Base-by-base conservation (phyloP, 176 grass and related monocot genomes). In the Phoenix dactylifera region DNA sequence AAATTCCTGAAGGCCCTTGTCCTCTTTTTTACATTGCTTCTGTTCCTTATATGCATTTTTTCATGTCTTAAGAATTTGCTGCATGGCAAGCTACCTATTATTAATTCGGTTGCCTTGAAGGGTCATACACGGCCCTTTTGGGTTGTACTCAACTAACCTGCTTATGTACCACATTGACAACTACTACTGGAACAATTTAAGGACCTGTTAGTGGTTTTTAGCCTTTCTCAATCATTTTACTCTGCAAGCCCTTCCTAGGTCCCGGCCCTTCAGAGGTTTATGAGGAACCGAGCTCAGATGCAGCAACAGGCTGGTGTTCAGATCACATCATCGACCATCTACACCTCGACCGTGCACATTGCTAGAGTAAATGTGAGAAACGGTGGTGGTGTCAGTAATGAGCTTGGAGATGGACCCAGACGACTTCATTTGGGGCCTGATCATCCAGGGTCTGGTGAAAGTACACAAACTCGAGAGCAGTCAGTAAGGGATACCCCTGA, bases 241-340 rank as follows among this genome's bases (percentile, higher is more conserved):
- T 62, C 10, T 44, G 7, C 23, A 7, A 24, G 23, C 51, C 56
- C 68, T 22, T 71, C 56, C 68, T 79, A 98, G 93, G 93, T 98
- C 26, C 93, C 93, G 76, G 93, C 93, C 29, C 86, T 98, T 53
- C 93, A 98, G 65, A 85, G 87, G 64, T 98, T 98, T 70, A 83
- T 98, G 30, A 77, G 93, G 64, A 88, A 63, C 53, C 84, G 87
- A 54, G 70, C 58, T 54, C 87, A 90, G 25, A 70, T 87, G 25
- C 90, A 91, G 55, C 93, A 92, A 76, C 84, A 84, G 35, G 72
- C 74, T 48, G 93, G 93, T 58, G 87, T 98, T 57, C 93, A 98
- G 70, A 83, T 98, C 44, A 82, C 83, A 53, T 87, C 90, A 4
- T 87, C 90, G 28, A 84, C 90, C 26, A 90, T 95, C 66, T 95